Base-by-base conservation (phyloP, 176 grass and related monocot genomes). In the Eleusine coracana region DNA sequence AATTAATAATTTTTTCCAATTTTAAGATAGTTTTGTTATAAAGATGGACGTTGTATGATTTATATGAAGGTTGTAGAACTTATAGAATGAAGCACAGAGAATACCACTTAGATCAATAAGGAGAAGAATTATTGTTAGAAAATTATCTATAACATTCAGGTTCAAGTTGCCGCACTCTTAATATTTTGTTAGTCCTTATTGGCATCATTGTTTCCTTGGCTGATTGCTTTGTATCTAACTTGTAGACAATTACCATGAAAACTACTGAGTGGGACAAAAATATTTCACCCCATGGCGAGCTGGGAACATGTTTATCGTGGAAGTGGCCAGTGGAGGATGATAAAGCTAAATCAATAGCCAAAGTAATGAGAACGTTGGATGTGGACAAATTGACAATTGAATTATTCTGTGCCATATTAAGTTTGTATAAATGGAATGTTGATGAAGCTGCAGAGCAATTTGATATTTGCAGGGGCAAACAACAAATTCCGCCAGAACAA, bases 371-470 rank as follows among this genome's bases (percentile, higher is more conserved):
- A 78, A 79, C 16, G 73, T 62, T 86, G 60, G 58, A 51, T 79
- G 49, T 83, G 59, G 84, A 86, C 68, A 86, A 50, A 83, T 76
- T 69, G 41, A 73, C 79, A 79, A 5, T 86, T 68, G 88, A 90
- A 9, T 86, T 86, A 79, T 83, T 90, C 39, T 90, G 83, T 59
- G 58, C 74, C 50, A 74, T 25, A 23, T 84, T 90, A 39, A 49
- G 79, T 90, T 73, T 90, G 49, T 68, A 77, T 45, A 79, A 90
- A 82, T 90, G 88, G 88, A 83, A 90, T n/a, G 52, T 66, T 36
- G 79, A 74, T 31, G 61, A n/a, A 1, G 79, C 68, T 68, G 84
- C 79, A 77, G 60, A 90, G 59, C 74, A 74, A 61, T 78, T 90
- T 42, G 34, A 68, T 28, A 21, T 86, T 62, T 90, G 83, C 60